A percentile compares a stretch with the other conserved stretches of the same genome.
Conservation (phyloP, 2,329 filamentous ascomycete species). For the Penicillium sp. region DNA sequence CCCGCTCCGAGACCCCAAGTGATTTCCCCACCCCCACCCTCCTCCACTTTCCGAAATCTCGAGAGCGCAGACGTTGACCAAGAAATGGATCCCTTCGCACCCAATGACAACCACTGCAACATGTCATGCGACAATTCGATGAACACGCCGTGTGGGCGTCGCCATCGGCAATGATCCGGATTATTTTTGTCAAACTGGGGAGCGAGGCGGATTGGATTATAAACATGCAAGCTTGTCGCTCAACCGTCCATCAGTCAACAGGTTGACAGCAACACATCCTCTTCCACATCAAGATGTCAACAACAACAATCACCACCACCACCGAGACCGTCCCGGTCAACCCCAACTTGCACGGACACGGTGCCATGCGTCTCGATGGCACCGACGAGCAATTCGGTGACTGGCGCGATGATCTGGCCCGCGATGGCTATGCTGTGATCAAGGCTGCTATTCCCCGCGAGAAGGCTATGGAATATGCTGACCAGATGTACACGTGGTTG, state of each 20-base stretch:
- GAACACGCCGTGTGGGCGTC: too few species aligned
- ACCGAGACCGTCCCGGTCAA: conserved; percentile 1
- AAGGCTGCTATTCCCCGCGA: conserved; percentile 43
- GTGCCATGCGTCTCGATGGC: conserved; percentile 18
- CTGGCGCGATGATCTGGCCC: conserved; percentile 23
- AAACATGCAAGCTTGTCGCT: too few species aligned
- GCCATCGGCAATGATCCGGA: too few species aligned
- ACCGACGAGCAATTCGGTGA: conserved; percentile 15
- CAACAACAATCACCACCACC: conserved; percentile 16
- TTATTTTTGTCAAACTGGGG: too few species aligned
- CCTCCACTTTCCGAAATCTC: conserved; percentile 10
- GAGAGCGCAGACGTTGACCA: background rate
- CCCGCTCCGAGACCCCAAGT: background rate
- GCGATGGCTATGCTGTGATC: conserved; percentile 44
- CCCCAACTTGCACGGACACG: conserved; percentile 7
- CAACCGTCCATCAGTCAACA: background rate
- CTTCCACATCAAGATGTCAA: background rate
- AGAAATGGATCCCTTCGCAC: too few species aligned
- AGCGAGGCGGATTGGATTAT: too few species aligned
- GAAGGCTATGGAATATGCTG: conserved; percentile 29
- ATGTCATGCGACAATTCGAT: background rate
- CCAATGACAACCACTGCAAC: background rate
- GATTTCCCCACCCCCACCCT: conserved; percentile 4
- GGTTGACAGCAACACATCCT: background rate
- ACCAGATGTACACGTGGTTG: conserved; percentile 18